Percentiles rank a stretch among this genome's conserved stretches.
Evolutionary conservation across 1,139 yeast species (phyloP).

Genomic region (Kluyveromyces sp.): DNA sequence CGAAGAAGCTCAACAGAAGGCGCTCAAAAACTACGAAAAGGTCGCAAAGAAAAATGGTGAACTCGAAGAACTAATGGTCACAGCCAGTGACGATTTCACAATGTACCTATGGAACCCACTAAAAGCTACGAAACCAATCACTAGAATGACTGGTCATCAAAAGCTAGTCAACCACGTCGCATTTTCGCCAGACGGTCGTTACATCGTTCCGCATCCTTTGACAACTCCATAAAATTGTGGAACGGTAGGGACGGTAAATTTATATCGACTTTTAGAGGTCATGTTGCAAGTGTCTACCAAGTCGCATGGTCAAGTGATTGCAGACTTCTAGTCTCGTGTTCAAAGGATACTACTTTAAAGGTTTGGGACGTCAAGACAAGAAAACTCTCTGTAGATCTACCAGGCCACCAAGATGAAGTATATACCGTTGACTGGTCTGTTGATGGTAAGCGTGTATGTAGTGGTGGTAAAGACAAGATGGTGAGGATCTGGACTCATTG

Average conservation of each 20-base stretch:
- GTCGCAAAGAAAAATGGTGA: slow-evolving; percentile 67
- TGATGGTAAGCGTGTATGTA: slow-evolving; percentile 86
- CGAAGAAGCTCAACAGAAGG: slow-evolving; percentile 52
- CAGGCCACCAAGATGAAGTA: slow-evolving; percentile 94
- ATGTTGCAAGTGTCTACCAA: slow-evolving; percentile 96
- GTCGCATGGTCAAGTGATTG: slow-evolving; percentile 99
- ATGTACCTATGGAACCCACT: slow-evolving; percentile 97
- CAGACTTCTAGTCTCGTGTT: slow-evolving; percentile 81
- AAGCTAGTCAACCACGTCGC: slow-evolving; percentile 92
- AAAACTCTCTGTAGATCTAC: slow-evolving; percentile 79
- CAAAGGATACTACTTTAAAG: slow-evolving; percentile 93
- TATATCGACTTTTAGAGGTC: slow-evolving; percentile 86
- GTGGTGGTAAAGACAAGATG: slow-evolving; percentile 96
- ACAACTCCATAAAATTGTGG: slow-evolving; percentile 91
- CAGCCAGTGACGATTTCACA: slow-evolving; percentile 95
- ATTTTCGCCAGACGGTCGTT: slow-evolving; percentile 92
- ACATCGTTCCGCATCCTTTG: slow-evolving; percentile 92
- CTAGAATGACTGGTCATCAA: slow-evolving; percentile 96
- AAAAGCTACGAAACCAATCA: slow-evolving; percentile 70
- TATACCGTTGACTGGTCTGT: slow-evolving; percentile 98
- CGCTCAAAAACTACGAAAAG: slow-evolving; percentile 64
- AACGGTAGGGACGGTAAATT: slow-evolving; percentile 91
- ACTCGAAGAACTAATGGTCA: slow-evolving; percentile 72
- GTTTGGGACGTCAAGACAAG: slow-evolving; percentile 92
- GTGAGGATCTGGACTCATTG: slow-evolving; percentile 87